Conservation (phyloP, 2,329 filamentous ascomycete genomes). For the Scedosporium minutisporum region DNA sequence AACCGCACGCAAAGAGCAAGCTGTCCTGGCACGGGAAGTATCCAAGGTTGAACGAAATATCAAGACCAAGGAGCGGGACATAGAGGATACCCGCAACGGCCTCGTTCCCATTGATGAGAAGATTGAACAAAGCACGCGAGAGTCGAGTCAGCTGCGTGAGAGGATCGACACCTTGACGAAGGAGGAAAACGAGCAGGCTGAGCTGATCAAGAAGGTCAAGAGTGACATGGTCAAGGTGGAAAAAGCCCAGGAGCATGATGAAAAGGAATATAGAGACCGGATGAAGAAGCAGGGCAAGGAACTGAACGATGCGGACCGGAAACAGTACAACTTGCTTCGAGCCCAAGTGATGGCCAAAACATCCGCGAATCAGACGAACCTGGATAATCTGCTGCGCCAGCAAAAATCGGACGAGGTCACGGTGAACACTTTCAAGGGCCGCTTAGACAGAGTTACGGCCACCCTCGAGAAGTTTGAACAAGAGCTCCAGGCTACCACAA, state of each 20-base stretch:
- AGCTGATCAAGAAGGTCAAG: conserved; percentile 61
- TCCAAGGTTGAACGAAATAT: conserved; percentile 77
- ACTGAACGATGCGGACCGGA: conserved; percentile 74
- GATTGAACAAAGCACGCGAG: conserved; percentile 65
- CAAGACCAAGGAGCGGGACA: conserved; percentile 73
- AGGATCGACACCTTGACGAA: conserved; percentile 63
- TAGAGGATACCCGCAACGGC: conserved; percentile 77
- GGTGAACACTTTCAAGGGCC: conserved; percentile 79
- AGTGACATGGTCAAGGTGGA: conserved; percentile 78
- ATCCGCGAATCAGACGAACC: conserved; percentile 68
- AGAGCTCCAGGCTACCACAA: conserved; percentile 59
- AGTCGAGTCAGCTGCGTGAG: conserved; percentile 57
- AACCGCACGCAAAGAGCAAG: conserved; percentile 73
- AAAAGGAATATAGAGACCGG: conserved; percentile 75
- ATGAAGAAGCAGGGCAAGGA: conserved; percentile 81
- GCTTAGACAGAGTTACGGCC: conserved; percentile 69
- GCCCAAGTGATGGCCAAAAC: conserved; percentile 78
- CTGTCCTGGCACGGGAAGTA: conserved; percentile 65
- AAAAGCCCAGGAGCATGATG: conserved; percentile 81
- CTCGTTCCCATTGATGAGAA: conserved; percentile 90
- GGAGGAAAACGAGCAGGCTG: conserved; percentile 64
- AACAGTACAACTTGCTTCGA: conserved; percentile 78
- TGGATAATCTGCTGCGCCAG: conserved; percentile 81
- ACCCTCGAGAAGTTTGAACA: conserved; percentile 63
- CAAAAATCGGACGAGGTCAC: conserved; percentile 87